Percentiles rank a stretch among this genome's conserved stretches.
Conservation (phyloP, 345 rosid genomes). For the Erysimum cheiranthoides region DNA sequence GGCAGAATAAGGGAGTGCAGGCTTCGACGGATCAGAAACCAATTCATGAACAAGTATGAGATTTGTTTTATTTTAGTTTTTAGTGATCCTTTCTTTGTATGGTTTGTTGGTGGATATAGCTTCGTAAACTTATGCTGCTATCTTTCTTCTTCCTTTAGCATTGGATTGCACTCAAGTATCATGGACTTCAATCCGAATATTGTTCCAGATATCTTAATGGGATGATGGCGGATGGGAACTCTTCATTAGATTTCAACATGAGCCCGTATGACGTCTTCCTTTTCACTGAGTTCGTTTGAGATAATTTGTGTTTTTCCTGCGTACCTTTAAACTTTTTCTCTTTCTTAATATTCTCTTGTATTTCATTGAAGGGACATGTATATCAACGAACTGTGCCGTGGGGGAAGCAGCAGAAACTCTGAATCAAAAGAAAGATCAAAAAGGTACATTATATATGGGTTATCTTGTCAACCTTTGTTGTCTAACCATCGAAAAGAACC, state of each 20-base stretch:
- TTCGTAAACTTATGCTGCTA: slow-evolving; percentile 18
- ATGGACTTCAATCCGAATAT: slow-evolving; percentile 69
- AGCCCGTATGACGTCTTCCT: slow-evolving; percentile 55
- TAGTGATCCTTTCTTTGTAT: slow-evolving; percentile 24
- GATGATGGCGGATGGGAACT: slow-evolving; percentile 62
- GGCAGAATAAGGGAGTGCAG: slow-evolving; percentile 60
- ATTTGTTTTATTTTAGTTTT: slow-evolving; percentile 22
- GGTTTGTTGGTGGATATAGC: slow-evolving; percentile 23
- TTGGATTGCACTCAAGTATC: slow-evolving; percentile 82
- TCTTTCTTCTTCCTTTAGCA: slow-evolving; percentile 49
- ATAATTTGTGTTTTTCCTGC: slow-evolving; percentile 11
- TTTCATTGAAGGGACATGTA: slow-evolving; percentile 63
- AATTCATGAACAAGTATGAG: slow-evolving; percentile 61
- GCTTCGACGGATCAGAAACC: slow-evolving; percentile 53
- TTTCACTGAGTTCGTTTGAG: slow-evolving; percentile 15
- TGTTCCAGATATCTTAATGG: slow-evolving; percentile 60
- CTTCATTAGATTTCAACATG: slow-evolving; percentile 72
- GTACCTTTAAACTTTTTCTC: background rate
- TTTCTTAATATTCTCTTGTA: slow-evolving; percentile 12
- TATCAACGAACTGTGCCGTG: slow-evolving; percentile 72
- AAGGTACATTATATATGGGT: slow-evolving; percentile 53
- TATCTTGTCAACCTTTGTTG: background rate
- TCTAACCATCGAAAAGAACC: background rate
- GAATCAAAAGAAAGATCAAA: slow-evolving; percentile 52
- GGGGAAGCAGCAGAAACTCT: slow-evolving; percentile 46